Evolutionary conservation across 1,139 yeast species (phyloP), one percentile per base, ranked within the genome.

Genomic region (Candida freyschussii): DNA sequence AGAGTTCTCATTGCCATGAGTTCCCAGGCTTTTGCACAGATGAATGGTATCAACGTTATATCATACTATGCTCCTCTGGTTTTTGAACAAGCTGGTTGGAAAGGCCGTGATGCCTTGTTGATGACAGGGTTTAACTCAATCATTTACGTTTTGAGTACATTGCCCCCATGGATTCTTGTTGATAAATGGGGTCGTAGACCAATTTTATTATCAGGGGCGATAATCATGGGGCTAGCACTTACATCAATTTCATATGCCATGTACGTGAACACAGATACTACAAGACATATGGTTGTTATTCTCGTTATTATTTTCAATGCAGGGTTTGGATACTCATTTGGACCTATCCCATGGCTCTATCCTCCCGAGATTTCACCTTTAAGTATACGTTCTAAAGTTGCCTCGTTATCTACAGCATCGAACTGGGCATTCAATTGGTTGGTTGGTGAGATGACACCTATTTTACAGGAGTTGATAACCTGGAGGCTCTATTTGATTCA

Each of bases 41-140:
- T 87, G 55, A 84, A 86, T 53, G 97, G 97, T 50, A 89, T 87
- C 57, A 87, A 87, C 53, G 89, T 89, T 40, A 85, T 89, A 35
- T 79, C 94, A 2, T 89, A 87, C 62, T 87, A 87, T 60, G 96
- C 96, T 1, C 96, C 96, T 1, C 67, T 87, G 61, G 93, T 87
- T 29, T 89, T 87, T 58, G 96, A 86, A 57, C 84, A 84, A 51
- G 96, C 96, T 3, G 96, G 96, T 17, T 87, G 96, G 96, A 61
- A 72, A 11, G 96, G 96, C 17, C 67, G 95, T 43, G 75, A 76
- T 47, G 96, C 96, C 3, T 75, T 87, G 41, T 69, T 86, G 40
- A 85, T 87, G 95, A 85, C 96, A 0, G 96, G 96, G n/a, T 69
- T 84, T 45, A 89, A 87, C 55, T 75, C 87, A 4, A 52, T 87